Evolutionary conservation across 306 rosid genomes (phyloP).

Genomic region (Malus sieversii): DNA sequence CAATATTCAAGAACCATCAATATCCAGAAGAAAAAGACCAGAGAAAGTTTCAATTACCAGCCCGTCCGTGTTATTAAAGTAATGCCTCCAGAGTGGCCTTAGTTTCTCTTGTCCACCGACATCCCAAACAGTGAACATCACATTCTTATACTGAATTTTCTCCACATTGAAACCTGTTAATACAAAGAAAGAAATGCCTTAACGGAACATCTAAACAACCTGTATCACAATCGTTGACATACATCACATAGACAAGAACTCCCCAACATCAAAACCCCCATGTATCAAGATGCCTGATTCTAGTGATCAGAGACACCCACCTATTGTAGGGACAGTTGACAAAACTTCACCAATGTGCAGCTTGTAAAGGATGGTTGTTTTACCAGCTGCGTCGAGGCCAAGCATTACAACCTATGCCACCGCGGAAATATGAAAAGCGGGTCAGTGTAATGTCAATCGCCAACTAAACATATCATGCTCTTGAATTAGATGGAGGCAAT

Average conservation of each 20-base stretch:
- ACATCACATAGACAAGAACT: neutral
- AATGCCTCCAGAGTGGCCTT: constrained; percentile 98
- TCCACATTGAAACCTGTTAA: constrained; percentile 89
- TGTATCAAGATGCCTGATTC: neutral
- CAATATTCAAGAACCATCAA: neutral
- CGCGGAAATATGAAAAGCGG: constrained; percentile 12
- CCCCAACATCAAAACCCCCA: neutral
- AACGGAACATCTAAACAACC: neutral
- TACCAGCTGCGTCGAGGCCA: constrained; percentile 94
- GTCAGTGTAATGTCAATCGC: neutral
- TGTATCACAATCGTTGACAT: neutral
- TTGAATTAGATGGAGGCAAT: neutral
- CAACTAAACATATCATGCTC: neutral
- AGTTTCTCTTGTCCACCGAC: constrained; percentile 95
- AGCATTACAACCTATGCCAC: constrained; percentile 79
- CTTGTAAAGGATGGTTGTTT: constrained; percentile 84
- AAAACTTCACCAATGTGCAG: constrained; percentile 89
- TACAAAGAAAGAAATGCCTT: neutral
- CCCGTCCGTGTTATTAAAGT: constrained; percentile 88
- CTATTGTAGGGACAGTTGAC: constrained; percentile 89
- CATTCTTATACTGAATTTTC: constrained; percentile 96
- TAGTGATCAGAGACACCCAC: constrained; percentile 28
- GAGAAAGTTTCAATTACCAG: constrained; percentile 42
- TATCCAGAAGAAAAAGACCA: neutral
- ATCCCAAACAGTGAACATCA: constrained; percentile 94